Evolutionary conservation across 73 alveolate species (phyloP), one percentile per base, ranked within the genome.

Genomic region (Effrenium voratum): DNA sequence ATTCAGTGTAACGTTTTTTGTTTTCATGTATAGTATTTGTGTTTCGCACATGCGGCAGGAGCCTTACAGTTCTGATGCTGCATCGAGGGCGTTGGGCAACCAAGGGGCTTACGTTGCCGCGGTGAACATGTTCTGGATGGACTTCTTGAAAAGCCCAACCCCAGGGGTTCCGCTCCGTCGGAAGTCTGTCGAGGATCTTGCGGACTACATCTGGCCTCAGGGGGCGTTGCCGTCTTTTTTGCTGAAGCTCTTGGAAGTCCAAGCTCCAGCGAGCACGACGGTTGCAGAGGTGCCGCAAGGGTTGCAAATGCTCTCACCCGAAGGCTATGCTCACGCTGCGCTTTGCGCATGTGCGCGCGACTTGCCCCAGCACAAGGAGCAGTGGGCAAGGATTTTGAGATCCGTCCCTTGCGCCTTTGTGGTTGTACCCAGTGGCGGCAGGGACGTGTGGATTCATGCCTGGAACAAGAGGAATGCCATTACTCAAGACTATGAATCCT

Each of bases 331-430:
- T 19, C 68, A 55, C 68, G 68, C 68, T 55, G 68, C 24, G 0
- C 68, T 28, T 19, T 34, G 44, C 44, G 81, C 81, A 36, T 30
- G 45, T 34, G 81, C 81, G 44, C 19, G 81, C 22, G 46, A 70
- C 46, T 41, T 70, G 45, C 81, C 81, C 19, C 30, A 70, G 46
- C 81, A 70, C 81, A 70, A 70, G 43, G 46, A 70, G 38, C 45
- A 34, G 43, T 70, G 81, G 81, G 38, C 36, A 30, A 30, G 19
- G 22, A 36, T 70, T 26, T 41, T 70, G 81, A 30, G 81, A 36
- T 70, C 81, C 36, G 81, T 70, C 46, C 81, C 81, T 16, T 70
- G 19, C 46, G 19, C 44, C 81, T 70, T 70, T 70, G 81, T 70
- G 81, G 68, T 0, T 55, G 68, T 55, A 19, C 68, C 68, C 68